Conservation (phyloP, 176 grass and related monocot genomes). For the Chrysopogon serrulatus region DNA sequence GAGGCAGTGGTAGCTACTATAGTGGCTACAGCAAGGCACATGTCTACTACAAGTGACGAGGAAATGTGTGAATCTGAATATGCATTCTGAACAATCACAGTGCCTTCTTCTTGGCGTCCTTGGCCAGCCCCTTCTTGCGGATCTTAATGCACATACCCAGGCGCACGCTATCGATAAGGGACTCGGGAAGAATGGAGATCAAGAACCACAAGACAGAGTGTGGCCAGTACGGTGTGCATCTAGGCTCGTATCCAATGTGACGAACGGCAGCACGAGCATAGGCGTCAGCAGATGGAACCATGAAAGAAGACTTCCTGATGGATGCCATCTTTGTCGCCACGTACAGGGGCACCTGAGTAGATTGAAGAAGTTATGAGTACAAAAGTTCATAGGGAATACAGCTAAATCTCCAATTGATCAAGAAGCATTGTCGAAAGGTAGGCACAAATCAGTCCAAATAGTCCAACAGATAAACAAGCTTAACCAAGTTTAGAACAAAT, state of each 20-base stretch:
- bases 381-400: background rate
- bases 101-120: conserved; percentile 61
- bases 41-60: conserved; percentile 9
- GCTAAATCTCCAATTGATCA: background rate
- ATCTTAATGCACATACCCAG: conserved; percentile 69
- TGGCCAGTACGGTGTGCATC: conserved; percentile 84
- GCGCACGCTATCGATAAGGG: conserved; percentile 51
- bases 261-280: conserved; percentile 65
- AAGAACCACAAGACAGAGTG: conserved; percentile 79
- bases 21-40: conserved; percentile 10
- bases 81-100: conserved; percentile 47
- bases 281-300: conserved; percentile 73
- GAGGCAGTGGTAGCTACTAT: conserved; percentile 2
- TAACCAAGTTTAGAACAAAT: background rate
- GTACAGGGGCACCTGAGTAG: conserved; percentile 65
- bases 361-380: background rate
- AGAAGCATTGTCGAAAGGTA: background rate
- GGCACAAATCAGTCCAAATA: background rate
- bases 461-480: background rate
- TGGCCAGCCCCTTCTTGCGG: conserved; percentile 70
- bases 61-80: background rate
- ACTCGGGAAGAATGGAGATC: conserved; percentile 55
- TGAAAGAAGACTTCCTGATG: conserved; percentile 69
- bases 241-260: conserved; percentile 78
- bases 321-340: conserved; percentile 95